Conservation (phyloP, 495 filamentous ascomycete species). For the Penicillium argentinense region DNA sequence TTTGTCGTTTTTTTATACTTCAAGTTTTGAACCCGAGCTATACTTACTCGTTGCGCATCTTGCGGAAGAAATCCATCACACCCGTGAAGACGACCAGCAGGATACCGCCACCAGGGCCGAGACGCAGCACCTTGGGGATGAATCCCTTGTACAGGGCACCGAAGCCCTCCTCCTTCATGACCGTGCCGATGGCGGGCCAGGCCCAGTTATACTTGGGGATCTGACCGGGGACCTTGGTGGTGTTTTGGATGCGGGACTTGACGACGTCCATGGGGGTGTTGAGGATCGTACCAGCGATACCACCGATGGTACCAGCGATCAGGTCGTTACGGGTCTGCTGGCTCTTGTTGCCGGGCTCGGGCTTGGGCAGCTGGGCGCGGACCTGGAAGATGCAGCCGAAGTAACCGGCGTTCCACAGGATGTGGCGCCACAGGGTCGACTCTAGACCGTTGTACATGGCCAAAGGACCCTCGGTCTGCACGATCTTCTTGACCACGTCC, state of each 20-base stretch:
- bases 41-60: conserved; percentile 41
- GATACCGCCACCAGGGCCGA: conserved; percentile 89
- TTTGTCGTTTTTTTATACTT: background rate
- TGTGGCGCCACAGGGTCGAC: conserved; percentile 93
- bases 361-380: conserved; percentile 73
- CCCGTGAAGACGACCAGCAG: conserved; percentile 89
- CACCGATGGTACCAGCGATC: conserved; percentile 81
- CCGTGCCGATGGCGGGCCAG: conserved; percentile 76
- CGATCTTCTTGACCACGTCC: conserved; percentile 85
- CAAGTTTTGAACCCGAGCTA: too few relatives aligned
- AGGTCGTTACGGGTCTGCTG: conserved; percentile 83
- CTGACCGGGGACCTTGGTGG: conserved; percentile 71
- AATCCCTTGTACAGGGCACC: conserved; percentile 95
- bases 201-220: conserved; percentile 98
- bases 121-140: conserved; percentile 86
- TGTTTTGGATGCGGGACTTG: conserved; percentile 97
- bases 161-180: conserved; percentile 93
- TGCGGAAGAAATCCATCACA: conserved; percentile 88
- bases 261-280: conserved; percentile 99
- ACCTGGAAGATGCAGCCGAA: conserved; percentile 99
- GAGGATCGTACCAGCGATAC: conserved; percentile 87
- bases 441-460: conserved; percentile 97
- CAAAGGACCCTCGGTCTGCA: conserved; percentile 78
- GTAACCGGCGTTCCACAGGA: conserved; percentile 97
- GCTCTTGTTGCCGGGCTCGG: conserved; percentile 67